phyloP scores from a whole-genome alignment of 2,329 filamentous ascomycete species.

The Proliferodiscus dingleyae region DNA sequence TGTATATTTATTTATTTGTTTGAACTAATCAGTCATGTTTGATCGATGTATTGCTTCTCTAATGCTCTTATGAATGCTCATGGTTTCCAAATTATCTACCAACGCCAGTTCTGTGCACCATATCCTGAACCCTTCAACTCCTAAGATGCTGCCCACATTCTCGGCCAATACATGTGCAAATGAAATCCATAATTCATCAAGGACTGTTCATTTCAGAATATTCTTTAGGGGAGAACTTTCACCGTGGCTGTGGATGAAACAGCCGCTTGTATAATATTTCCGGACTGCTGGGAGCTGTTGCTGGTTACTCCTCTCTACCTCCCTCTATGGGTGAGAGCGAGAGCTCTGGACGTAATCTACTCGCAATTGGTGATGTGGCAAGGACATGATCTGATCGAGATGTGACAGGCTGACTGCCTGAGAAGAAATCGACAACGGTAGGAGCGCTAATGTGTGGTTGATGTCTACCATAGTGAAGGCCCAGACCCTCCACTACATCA shows the following conservation, averaged over 20 bases:
- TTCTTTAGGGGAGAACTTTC: too few relatives aligned
- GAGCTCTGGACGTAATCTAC: constrained; percentile 9
- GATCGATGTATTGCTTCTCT: too few relatives aligned
- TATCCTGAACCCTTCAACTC: too few relatives aligned
- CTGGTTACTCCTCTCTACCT: neutral
- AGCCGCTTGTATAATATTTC: constrained; percentile 18
- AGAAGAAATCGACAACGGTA: constrained; percentile 25
- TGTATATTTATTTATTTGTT: too few relatives aligned
- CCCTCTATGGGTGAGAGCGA: constrained; percentile 9
- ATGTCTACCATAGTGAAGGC: constrained; percentile 7
- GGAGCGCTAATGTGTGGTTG: neutral
- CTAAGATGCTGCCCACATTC: too few relatives aligned
- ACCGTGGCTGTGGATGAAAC: constrained; percentile 8
- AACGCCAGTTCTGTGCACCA: too few relatives aligned
- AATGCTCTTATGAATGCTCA: too few relatives aligned
- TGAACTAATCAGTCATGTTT: too few relatives aligned
- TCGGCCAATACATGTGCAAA: too few relatives aligned
- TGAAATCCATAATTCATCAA: too few relatives aligned
- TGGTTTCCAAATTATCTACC: too few relatives aligned
- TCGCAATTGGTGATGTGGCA: constrained; percentile 23
- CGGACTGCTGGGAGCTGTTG: constrained; percentile 10
- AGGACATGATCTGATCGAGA: constrained; percentile 25
- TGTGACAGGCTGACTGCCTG: constrained; percentile 26
- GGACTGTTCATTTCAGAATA: too few relatives aligned
- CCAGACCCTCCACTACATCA: constrained; percentile 7